Evolutionary conservation across 2,329 filamentous ascomycete species (phyloP).

Genomic region (Sclerotinia minor): DNA sequence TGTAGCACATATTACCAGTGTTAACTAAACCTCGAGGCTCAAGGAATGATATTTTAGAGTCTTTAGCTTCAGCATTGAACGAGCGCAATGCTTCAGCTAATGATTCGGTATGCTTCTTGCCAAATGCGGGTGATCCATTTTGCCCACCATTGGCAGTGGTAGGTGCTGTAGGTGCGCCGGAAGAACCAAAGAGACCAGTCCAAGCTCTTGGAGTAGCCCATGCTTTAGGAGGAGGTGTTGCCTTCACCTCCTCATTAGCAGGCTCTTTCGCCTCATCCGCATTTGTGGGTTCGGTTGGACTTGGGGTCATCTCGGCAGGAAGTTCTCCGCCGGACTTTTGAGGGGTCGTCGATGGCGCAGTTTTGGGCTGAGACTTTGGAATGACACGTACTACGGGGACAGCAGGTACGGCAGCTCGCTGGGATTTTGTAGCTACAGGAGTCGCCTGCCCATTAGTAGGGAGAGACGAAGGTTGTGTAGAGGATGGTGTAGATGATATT

Average conservation of each 20-base stretch:
- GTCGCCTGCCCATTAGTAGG: slow-evolving; percentile 33
- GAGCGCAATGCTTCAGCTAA: slow-evolving; percentile 75
- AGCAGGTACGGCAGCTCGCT: slow-evolving; percentile 45
- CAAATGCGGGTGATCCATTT: slow-evolving; percentile 39
- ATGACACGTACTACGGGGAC: slow-evolving; percentile 43
- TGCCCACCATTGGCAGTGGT: slow-evolving; percentile 41
- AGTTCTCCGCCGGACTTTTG: slow-evolving; percentile 29
- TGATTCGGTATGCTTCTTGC: slow-evolving; percentile 56
- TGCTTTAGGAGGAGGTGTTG: slow-evolving; percentile 45
- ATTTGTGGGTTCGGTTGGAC: neutral
- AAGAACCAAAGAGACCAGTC: slow-evolving; percentile 63
- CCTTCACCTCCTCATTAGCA: slow-evolving; percentile 39
- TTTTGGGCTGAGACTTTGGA: slow-evolving; percentile 47
- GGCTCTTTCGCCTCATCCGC: slow-evolving; percentile 20
- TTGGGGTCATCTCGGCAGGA: slow-evolving; percentile 26
- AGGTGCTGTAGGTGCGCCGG: slow-evolving; percentile 44
- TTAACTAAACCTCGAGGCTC: slow-evolving; percentile 94
- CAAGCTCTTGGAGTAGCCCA: slow-evolving; percentile 59
- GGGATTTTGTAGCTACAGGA: slow-evolving; percentile 34
- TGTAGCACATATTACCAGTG: slow-evolving; percentile 99
- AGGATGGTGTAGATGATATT: slow-evolving; percentile 57
- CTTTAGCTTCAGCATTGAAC: slow-evolving; percentile 62
- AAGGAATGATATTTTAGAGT: slow-evolving; percentile 72
- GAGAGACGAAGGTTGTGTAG: slow-evolving; percentile 41
- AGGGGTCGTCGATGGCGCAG: slow-evolving; percentile 27